Evolutionary conservation across 2,329 filamentous ascomycete species (phyloP), one percentile per base, ranked within the genome.

Genomic region (Shiraia bambusicola): DNA sequence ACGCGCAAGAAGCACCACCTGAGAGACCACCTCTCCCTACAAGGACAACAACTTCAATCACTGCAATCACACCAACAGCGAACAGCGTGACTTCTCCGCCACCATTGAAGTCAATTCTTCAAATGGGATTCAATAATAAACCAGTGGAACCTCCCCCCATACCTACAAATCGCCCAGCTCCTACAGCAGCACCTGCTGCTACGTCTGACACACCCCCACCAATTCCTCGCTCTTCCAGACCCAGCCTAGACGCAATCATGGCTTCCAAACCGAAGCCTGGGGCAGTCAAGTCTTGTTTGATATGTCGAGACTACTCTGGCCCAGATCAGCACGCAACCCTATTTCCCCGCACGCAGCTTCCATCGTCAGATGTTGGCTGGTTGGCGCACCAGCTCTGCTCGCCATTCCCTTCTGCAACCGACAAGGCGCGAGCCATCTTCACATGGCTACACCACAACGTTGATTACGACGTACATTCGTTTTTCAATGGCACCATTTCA

Each of bases 391-490:
- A 87, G 37, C 79, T 97, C 14, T 95, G 89, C 42, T 75, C 78
- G 3, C 86, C 87, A 0, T 96, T 97, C 61, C 71, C 82, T 1
- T 95, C 88, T 1, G 72, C 75, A 1, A 95, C 92, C 0, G 92
- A 97, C 68, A 96, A 96, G 72, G 92, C 93, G 2, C 80, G 93
- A 19, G 89, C 83, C 2, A 88, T 98, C 45, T 97, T 97, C 65
- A 88, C 87, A 1, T 98, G 93, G 93, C 82, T 91, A 28, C 92
- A 97, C 69, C 84, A 97, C 69, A 97, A 97, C 58, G 84, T 98
- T 43, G 78, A 77, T 33, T 98, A 97, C 65, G 88, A 97, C 63
- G 82, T 83, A 0, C 77, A 81, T 17, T 79, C 84, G 16, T 95
- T 96, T 72, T 94, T 94, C 61, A 80, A 77, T 42, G 80, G 83